Percentiles rank a stretch among this genome's conserved stretches.
phyloP scores from a whole-genome alignment of 371 early-diverging fungal genomes.

The Mortierella sp. region DNA sequence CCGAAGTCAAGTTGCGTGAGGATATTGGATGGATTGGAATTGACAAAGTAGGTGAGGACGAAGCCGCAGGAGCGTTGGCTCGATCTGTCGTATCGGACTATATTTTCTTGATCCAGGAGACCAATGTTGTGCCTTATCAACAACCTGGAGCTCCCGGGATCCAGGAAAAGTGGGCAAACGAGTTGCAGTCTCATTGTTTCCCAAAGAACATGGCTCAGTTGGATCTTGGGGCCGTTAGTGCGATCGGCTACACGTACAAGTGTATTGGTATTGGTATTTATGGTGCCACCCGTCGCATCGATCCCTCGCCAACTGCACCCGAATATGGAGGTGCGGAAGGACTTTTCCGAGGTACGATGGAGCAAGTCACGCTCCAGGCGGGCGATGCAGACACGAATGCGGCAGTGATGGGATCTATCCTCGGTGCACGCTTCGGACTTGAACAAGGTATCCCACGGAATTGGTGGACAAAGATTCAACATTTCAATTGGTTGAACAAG shows the following conservation, averaged over 20 bases:
- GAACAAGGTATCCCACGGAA: constrained; percentile 54
- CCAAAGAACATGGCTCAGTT: constrained; percentile 43
- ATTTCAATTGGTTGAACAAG: no score
- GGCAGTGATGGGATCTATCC: constrained; percentile 68
- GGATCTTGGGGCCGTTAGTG: constrained; percentile 45
- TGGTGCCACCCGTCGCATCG: constrained; percentile 58
- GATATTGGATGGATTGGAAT: constrained; percentile 49
- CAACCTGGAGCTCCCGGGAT: constrained; percentile 37
- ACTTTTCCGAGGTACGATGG: constrained; percentile 36
- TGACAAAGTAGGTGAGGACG: constrained; percentile 49
- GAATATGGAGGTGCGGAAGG: constrained; percentile 38
- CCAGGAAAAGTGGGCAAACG: constrained; percentile 29
- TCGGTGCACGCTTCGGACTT: constrained; percentile 71
- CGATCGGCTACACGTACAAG: constrained; percentile 64
- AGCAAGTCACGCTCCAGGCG: constrained; percentile 64
- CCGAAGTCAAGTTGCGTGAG: constrained; percentile 18
- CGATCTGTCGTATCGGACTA: constrained; percentile 63
- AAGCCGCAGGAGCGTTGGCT: constrained; percentile 52
- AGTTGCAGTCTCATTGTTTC: constrained; percentile 56
- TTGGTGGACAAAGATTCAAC: constrained; percentile 50
- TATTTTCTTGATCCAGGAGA: constrained; percentile 57
- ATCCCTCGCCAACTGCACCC: constrained; percentile 21
- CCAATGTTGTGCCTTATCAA: constrained; percentile 54
- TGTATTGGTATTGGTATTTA: constrained; percentile 66
- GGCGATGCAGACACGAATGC: constrained; percentile 77